A percentile compares a stretch with the other conserved stretches of the same genome.
Conservation (phyloP, 306 rosid genomes). For the Mucuna pruriens region DNA sequence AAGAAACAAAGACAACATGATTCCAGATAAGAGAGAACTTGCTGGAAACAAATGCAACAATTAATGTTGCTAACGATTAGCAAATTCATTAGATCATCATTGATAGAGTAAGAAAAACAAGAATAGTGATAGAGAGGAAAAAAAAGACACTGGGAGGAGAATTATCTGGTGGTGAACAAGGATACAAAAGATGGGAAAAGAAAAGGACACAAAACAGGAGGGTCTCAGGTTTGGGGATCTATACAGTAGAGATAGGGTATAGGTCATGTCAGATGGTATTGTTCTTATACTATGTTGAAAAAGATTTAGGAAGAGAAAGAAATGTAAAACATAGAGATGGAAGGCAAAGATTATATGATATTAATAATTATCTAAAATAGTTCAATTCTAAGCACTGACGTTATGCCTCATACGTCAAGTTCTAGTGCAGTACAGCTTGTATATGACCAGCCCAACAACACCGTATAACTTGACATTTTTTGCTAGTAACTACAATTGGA, state of each 20-base stretch:
- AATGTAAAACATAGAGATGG: neutral
- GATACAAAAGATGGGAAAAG: neutral
- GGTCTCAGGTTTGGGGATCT: neutral
- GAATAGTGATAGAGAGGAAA: neutral
- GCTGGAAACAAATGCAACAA: neutral
- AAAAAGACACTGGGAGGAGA: neutral
- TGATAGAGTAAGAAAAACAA: neutral
- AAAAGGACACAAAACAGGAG: neutral
- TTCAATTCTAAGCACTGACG: neutral
- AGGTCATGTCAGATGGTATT: neutral
- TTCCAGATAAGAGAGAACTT: neutral
- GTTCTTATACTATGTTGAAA: neutral
- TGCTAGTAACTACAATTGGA: neutral
- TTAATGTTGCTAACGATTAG: neutral
- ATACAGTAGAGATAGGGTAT: neutral
- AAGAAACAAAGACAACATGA: neutral
- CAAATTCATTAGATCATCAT: neutral
- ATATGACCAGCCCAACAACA: neutral
- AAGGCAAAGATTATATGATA: neutral
- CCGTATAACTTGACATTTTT: neutral
- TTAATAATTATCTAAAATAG: neutral
- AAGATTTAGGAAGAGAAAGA: neutral
- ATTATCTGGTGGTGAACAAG: neutral
- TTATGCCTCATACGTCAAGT: slow-evolving; percentile 5
- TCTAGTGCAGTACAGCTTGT: neutral